phyloP scores from a whole-genome alignment of 345 rosid genomes.

The Eucalyptus camaldulensis region DNA sequence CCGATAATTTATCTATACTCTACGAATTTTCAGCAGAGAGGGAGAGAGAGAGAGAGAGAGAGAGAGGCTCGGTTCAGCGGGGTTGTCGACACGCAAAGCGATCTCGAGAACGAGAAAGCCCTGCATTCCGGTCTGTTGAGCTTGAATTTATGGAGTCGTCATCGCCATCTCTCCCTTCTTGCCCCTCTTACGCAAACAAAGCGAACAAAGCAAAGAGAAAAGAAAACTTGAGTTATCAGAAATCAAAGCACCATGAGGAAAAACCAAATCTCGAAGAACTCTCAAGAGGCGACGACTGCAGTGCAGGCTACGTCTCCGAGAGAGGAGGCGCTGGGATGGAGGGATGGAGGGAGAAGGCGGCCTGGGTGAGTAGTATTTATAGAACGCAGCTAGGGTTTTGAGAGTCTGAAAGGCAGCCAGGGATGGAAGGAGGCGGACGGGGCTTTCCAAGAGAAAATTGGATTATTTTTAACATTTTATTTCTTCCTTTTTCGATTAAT shows the following conservation, averaged over 20 bases:
- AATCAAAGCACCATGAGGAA: neutral
- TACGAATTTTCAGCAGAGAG: neutral
- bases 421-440: neutral
- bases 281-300: neutral
- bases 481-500: neutral
- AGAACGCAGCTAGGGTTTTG: neutral
- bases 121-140: conserved; percentile 99
- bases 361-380: neutral
- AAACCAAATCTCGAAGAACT: neutral
- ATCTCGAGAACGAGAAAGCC: conserved; percentile 14
- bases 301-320: neutral
- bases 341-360: neutral
- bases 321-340: neutral
- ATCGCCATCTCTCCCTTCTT: conserved; percentile 22
- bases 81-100: conserved; percentile 69
- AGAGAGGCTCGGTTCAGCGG: conserved; percentile 72
- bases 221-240: neutral
- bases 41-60: neutral
- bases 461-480: neutral
- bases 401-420: neutral
- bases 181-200: neutral
- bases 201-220: neutral
- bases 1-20: neutral
- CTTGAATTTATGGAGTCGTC: conserved; percentile 84
- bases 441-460: neutral